Conservation (phyloP, 768 basidiomycete genomes). For the Sarcodon sp. region DNA sequence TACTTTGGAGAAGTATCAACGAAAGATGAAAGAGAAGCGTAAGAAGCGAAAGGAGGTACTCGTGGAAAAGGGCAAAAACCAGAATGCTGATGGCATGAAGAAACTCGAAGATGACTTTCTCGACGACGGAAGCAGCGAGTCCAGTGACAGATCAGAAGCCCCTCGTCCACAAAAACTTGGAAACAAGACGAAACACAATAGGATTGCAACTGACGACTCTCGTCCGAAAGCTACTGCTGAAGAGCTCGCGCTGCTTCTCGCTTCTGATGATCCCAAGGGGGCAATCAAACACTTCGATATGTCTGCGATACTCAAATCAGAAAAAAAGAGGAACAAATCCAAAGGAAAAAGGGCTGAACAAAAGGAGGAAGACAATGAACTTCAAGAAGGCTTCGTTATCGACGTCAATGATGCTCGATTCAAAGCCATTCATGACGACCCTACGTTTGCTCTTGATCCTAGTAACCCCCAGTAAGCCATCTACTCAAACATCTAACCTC, state of each 20-base stretch:
- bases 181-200: conserved; percentile 10
- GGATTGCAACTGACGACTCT: conserved; percentile 7
- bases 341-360: conserved; percentile 29
- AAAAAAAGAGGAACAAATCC: conserved; percentile 40
- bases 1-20: conserved; percentile 78
- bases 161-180: conserved; percentile 9
- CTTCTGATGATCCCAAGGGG: conserved; percentile 36
- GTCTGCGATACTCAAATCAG: conserved; percentile 77
- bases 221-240: conserved; percentile 41
- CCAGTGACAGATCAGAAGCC: conserved; percentile 11
- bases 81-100: conserved; percentile 8
- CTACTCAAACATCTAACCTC: not conserved
- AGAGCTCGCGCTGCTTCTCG: conserved; percentile 51
- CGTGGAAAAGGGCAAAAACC: conserved; percentile 22
- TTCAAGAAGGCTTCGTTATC: conserved; percentile 73
- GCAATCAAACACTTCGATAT: conserved; percentile 81
- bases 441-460: conserved; percentile 91
- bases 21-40: conserved; percentile 84
- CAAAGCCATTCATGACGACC: conserved; percentile 76
- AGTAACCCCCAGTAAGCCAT: conserved; percentile 79
- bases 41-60: conserved; percentile 64
- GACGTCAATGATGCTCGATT: conserved; percentile 85
- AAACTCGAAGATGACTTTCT: conserved; percentile 66
- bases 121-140: conserved; percentile 27
- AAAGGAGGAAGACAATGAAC: conserved; percentile 45